Conservation (phyloP, 192 early-diverging fungal species). For the Bifiguratus adelaidae region DNA sequence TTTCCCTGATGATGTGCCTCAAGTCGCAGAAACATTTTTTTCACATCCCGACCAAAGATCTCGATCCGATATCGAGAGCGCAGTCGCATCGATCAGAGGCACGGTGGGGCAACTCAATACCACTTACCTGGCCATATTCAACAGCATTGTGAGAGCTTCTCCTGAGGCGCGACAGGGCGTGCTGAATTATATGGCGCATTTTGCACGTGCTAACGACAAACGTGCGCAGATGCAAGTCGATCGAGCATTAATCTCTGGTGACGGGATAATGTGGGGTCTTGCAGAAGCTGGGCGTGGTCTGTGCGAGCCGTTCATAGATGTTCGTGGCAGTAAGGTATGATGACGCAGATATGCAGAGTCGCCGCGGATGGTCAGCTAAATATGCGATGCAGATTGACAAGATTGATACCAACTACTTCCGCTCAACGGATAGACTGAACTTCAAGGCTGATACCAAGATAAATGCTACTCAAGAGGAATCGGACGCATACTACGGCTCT, state of each 20-base stretch:
- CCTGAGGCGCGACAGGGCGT: constrained; percentile 42
- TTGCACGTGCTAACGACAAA: constrained; percentile 52
- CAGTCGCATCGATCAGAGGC: constrained; percentile 44
- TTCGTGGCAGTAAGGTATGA: constrained; percentile 50
- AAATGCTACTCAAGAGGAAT: constrained; percentile 57
- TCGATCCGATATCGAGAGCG: constrained; percentile 34
- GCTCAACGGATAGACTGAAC: constrained; percentile 41
- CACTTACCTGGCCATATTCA: constrained; percentile 34
- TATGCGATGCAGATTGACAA: constrained; percentile 35
- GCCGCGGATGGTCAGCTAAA: not conserved
- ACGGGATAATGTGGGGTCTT: constrained; percentile 82
- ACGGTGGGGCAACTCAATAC: constrained; percentile 27
- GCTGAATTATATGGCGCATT: constrained; percentile 54
- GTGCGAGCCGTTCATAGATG: constrained; percentile 81
- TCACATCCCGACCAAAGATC: constrained; percentile 39
- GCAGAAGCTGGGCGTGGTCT: constrained; percentile 51
- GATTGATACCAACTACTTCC: constrained; percentile 69
- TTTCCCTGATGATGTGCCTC: constrained; percentile 39
- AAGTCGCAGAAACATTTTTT: constrained; percentile 31
- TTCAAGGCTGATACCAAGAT: constrained; percentile 69
- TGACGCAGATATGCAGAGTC: not conserved
- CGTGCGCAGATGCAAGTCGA: constrained; percentile 80
- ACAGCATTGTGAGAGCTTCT: constrained; percentile 58
- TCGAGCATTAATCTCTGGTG: constrained; percentile 54
- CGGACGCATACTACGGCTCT: constrained; percentile 53